Conservation (phyloP, 768 basidiomycete species). For the Rhodotorula babjevae region DNA sequence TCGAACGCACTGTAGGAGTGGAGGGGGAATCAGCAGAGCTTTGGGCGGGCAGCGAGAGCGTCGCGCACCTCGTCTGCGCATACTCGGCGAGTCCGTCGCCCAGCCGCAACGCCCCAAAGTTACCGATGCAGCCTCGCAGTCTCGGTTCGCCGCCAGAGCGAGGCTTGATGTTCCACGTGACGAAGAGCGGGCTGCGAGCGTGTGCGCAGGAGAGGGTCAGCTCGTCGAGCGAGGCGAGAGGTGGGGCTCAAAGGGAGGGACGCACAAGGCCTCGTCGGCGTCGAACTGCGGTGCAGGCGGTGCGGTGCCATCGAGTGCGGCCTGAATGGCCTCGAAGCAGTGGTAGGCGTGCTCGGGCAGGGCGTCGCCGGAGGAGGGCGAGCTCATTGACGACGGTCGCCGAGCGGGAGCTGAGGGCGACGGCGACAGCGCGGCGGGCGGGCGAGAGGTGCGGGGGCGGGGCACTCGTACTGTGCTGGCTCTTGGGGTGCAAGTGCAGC, state of each 20-base stretch:
- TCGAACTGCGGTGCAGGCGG: constrained; percentile 30
- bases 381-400: not conserved
- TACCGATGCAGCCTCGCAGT: constrained; percentile 91
- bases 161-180: constrained; percentile 86
- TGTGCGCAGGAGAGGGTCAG: constrained; percentile 6
- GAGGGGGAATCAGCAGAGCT: not conserved
- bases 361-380: constrained; percentile 1
- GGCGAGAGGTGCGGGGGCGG: no score
- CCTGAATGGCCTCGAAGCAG: constrained; percentile 50
- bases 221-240: not conserved
- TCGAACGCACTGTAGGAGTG: constrained; percentile 61
- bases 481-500: no score
- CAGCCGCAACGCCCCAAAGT: constrained; percentile 71
- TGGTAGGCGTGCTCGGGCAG: constrained; percentile 46
- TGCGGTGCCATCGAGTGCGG: constrained; percentile 50
- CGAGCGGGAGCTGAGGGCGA: not conserved
- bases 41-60: not conserved
- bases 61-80: constrained; percentile 63
- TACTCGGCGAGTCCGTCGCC: constrained; percentile 78
- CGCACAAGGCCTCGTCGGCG: constrained; percentile 71
- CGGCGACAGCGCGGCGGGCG: not conserved
- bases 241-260: constrained; percentile 23
- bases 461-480: no score
- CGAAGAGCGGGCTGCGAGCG: constrained; percentile 73
- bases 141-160: constrained; percentile 56